Percentiles rank a stretch among this genome's conserved stretches.
Evolutionary conservation across 2,329 filamentous ascomycete species (phyloP).

Genomic region (Ambrosiella xylebori): DNA sequence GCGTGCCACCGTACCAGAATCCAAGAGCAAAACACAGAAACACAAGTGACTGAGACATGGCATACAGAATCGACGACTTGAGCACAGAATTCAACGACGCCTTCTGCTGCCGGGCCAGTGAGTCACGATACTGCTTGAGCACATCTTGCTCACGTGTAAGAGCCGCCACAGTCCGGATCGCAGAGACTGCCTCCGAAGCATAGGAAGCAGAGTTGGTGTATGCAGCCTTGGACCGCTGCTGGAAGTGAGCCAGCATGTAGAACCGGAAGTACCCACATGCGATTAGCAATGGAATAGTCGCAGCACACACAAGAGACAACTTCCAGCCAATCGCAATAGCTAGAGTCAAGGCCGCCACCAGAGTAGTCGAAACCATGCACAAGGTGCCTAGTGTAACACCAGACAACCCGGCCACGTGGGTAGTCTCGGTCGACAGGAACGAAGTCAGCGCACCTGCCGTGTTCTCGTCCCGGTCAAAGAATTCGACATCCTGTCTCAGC

Average conservation of each 20-base stretch:
- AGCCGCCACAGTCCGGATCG: slow-evolving; percentile 83
- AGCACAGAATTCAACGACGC: slow-evolving; percentile 55
- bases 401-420: slow-evolving; percentile 71
- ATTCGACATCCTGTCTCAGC: slow-evolving; percentile 80
- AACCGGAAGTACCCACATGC: slow-evolving; percentile 78
- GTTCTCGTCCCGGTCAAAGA: slow-evolving; percentile 82
- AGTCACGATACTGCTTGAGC: slow-evolving; percentile 48
- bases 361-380: slow-evolving; percentile 61
- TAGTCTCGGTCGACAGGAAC: slow-evolving; percentile 78
- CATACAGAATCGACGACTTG: slow-evolving; percentile 64
- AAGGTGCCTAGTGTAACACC: slow-evolving; percentile 79
- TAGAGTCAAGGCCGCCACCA: slow-evolving; percentile 55
- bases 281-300: slow-evolving; percentile 60
- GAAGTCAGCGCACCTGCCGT: slow-evolving; percentile 75
- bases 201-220: slow-evolving; percentile 70
- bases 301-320: slow-evolving; percentile 63
- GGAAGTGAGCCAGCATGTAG: slow-evolving; percentile 65
- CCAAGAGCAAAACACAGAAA: slow-evolving; percentile 74
- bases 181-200: slow-evolving; percentile 83
- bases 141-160: slow-evolving; percentile 78
- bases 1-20: slow-evolving; percentile 79
- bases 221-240: slow-evolving; percentile 58
- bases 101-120: slow-evolving; percentile 48
- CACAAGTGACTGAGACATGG: slow-evolving; percentile 64
- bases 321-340: slow-evolving; percentile 74